These are phyloP conservation scores for Cryoendolithus antarcticus DNA, from an alignment of 2,329 filamentous ascomycete genomes.

Conservation along the genomic window DNA sequence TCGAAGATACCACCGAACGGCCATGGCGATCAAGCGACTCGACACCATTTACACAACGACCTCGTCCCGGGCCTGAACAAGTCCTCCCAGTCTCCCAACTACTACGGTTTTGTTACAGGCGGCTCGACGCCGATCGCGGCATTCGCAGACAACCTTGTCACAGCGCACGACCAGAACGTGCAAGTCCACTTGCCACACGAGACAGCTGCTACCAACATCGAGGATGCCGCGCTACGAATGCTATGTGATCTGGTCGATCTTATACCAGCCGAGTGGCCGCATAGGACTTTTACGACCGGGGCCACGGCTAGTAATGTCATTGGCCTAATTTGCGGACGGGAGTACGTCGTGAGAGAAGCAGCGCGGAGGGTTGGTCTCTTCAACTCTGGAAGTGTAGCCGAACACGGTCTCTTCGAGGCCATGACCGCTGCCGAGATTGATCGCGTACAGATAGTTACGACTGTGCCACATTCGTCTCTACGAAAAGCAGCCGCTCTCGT, in stretches of 20 bases:
- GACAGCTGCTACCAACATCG: constrained; percentile 62
- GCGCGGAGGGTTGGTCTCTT: constrained; percentile 17
- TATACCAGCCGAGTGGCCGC: constrained; percentile 46
- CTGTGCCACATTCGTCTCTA: constrained; percentile 71
- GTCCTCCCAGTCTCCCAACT: constrained; percentile 52
- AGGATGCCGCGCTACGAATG: constrained; percentile 59
- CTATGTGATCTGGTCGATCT: constrained; percentile 56
- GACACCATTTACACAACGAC: constrained; percentile 33
- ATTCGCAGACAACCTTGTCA: constrained; percentile 74
- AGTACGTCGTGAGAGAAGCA: constrained; percentile 45
- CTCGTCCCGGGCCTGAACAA: constrained; percentile 50
- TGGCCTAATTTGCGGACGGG: constrained; percentile 58
- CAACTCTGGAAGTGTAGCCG: constrained; percentile 42
- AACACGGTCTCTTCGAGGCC: constrained; percentile 56
- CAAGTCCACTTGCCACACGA: constrained; percentile 69
- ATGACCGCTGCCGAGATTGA: constrained; percentile 51
- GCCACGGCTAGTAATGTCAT: constrained; percentile 54
- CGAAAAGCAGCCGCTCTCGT: constrained; percentile 72
- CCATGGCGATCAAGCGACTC: constrained; percentile 30
- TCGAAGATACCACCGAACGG: constrained; percentile 27
- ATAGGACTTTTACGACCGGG: constrained; percentile 69
- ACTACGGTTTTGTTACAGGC: constrained; percentile 85
- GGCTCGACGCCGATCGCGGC: constrained; percentile 66
- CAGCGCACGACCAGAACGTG: constrained; percentile 70
- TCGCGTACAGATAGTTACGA: constrained; percentile 66